Evolutionary conservation across 139 green algal genomes (phyloP), one percentile per base, ranked within the genome.

Genomic region (Spirogloea muscicola): DNA sequence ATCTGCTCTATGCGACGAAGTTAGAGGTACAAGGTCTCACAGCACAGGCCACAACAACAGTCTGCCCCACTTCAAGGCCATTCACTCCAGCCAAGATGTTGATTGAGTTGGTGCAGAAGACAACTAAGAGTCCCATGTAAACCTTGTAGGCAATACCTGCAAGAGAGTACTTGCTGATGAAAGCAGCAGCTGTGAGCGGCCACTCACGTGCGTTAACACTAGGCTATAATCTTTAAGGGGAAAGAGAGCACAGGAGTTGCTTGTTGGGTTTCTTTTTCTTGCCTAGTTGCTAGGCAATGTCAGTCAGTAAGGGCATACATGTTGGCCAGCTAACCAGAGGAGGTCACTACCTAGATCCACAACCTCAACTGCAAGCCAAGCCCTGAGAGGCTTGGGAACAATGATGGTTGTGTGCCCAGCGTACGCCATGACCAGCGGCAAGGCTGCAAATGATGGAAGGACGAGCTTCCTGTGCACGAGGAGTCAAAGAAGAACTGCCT

Each of bases 51-150:
- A 97, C 92, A 58, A 99, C 81, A 73, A 95, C 89, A 0, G 91
- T 97, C 84, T 99, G 94, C 4, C 92, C 93, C 0, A 87, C 92
- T 74, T 99, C 94, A 36, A 99, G 73, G 0, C 94, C 94, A 64
- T 99, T 99, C 0, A 97, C 87, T 13, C 94, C 84, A 1, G 94
- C 94, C 42, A 97, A 82, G 67, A 99, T 99, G 84, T 99, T 99
- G 86, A 99, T 96, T 44, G 87, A 89, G 82, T 99, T 99, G 68
- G 94, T 91, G 88, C 89, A 98, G 78, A 99, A 99, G 34, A 98
- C 91, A 36, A 87, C 88, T 0, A 98, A 81, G 67, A 90, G 46
- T 0, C 94, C 86, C 91, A 99, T 98, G 88, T 93, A 98, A 58
- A 79, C 63, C 66, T 95, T 91, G 79, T 98, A 98, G 9, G n/a